Evolutionary conservation across 2,329 filamentous ascomycete genomes (phyloP).

Genomic region (Microsporum audouinii): DNA sequence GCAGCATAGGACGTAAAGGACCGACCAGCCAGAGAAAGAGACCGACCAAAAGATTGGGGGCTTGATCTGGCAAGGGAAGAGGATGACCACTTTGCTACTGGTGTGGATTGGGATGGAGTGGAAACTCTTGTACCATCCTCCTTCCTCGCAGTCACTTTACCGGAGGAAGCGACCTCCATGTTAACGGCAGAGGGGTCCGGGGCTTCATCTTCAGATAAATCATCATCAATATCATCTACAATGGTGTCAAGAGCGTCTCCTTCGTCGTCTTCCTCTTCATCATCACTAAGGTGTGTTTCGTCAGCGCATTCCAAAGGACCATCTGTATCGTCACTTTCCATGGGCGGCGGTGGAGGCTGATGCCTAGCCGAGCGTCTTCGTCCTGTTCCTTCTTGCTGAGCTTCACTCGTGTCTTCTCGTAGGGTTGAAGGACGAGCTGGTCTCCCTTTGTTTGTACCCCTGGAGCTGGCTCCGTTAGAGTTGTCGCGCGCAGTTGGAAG

Average conservation of each 20-base stretch:
- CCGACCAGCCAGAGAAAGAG: constrained; percentile 25
- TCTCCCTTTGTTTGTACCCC: neutral
- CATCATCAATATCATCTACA: constrained; percentile 81
- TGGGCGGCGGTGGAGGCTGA: constrained; percentile 26
- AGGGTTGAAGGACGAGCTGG: constrained; percentile 22
- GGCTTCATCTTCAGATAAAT: constrained; percentile 62
- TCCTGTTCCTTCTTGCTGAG: constrained; percentile 36
- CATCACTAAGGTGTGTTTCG: constrained; percentile 69
- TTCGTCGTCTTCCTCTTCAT: constrained; percentile 46
- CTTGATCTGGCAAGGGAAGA: constrained; percentile 38
- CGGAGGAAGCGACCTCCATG: constrained; percentile 74
- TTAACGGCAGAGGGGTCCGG: constrained; percentile 80
- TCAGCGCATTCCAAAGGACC: constrained; percentile 83
- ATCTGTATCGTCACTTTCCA: constrained; percentile 51
- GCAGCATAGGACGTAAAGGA: constrained; percentile 69
- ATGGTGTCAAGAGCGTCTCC: constrained; percentile 64
- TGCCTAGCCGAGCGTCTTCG: constrained; percentile 9
- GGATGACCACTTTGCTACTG: constrained; percentile 32
- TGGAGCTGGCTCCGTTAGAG: neutral
- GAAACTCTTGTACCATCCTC: constrained; percentile 81
- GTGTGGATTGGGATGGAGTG: constrained; percentile 59
- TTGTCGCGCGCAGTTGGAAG: neutral
- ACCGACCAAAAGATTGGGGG: constrained; percentile 40
- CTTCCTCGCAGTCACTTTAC: constrained; percentile 79
- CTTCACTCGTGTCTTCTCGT: constrained; percentile 49